These are phyloP conservation scores for Fusarium liriodendri DNA, from an alignment of 2,329 filamentous ascomycete species.

Conservation along the genomic window DNA sequence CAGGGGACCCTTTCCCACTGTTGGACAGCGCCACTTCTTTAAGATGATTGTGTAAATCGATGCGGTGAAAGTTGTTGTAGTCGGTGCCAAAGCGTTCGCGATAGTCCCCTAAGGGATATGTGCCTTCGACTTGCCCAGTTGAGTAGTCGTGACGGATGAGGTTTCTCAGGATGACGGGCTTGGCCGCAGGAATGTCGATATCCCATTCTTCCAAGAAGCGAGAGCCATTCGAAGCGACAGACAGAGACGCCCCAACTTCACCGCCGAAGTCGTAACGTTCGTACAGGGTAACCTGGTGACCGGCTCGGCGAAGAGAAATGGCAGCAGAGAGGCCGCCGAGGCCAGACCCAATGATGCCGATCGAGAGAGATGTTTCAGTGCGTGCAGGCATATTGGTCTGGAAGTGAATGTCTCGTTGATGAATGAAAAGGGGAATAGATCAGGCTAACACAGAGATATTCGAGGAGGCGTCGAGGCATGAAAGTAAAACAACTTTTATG, in stretches of 20 bases:
- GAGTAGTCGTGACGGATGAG: constrained; percentile 74
- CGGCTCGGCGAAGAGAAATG: constrained; percentile 53
- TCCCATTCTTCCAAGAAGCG: constrained; percentile 72
- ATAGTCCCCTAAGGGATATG: constrained; percentile 70
- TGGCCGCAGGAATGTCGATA: constrained; percentile 68
- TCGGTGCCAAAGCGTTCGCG: constrained; percentile 69
- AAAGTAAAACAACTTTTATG: not conserved
- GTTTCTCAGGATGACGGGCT: constrained; percentile 68
- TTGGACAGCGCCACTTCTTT: constrained; percentile 64
- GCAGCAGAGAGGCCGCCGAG: constrained; percentile 54
- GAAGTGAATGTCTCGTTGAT: not conserved
- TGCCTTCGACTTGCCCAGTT: constrained; percentile 68
- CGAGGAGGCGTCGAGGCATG: not conserved
- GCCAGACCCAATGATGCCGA: constrained; percentile 54
- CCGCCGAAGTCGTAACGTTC: constrained; percentile 71
- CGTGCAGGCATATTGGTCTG: constrained; percentile 10
- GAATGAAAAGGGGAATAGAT: not conserved
- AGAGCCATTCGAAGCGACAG: constrained; percentile 73
- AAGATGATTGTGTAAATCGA: constrained; percentile 71
- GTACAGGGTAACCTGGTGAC: constrained; percentile 65
- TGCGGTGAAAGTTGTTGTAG: constrained; percentile 74
- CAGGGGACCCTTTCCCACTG: constrained; percentile 63
- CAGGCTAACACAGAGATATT: not conserved
- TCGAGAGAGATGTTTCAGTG: constrained; percentile 42
- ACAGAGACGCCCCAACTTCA: constrained; percentile 73